phyloP scores from a whole-genome alignment of 495 filamentous ascomycete species.

The Xylaria acuta region DNA sequence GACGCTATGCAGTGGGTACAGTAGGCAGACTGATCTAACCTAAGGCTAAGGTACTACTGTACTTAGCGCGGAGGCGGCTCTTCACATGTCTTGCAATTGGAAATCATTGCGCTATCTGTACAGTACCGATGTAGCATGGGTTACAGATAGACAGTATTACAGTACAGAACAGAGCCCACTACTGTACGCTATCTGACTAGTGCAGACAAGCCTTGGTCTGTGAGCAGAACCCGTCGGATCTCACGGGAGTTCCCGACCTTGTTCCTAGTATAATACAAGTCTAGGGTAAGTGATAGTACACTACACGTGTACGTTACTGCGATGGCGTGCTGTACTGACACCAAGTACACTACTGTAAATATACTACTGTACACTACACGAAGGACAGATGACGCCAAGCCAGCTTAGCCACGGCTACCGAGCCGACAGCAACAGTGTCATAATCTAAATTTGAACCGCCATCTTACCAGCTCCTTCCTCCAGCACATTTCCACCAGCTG shows the following conservation, averaged over 20 bases:
- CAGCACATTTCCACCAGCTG: constrained; percentile 12
- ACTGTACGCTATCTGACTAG: background rate
- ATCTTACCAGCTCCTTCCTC: background rate
- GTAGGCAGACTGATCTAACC: background rate
- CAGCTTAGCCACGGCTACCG: constrained; percentile 16
- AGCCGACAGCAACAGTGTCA: constrained; percentile 3
- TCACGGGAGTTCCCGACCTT: constrained; percentile 23
- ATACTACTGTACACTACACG: background rate
- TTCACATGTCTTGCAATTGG: background rate
- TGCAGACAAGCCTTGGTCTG: constrained; percentile 8
- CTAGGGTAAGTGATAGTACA: background rate
- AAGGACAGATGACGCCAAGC: constrained; percentile 19
- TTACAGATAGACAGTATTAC: background rate
- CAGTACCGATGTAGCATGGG: background rate
- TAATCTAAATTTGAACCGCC: constrained; percentile 18
- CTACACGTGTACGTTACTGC: no score
- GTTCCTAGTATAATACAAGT: background rate
- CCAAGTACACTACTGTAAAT: background rate
- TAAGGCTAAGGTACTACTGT: no score
- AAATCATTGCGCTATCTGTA: background rate
- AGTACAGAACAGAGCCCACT: no score
- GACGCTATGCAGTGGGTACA: background rate
- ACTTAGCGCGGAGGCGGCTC: background rate
- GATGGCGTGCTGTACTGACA: no score
- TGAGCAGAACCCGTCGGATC: constrained; percentile 9